These are phyloP conservation scores for Trichaptum fuscoviolaceum DNA, from an alignment of 768 basidiomycete genomes.

Conservation along the genomic window DNA sequence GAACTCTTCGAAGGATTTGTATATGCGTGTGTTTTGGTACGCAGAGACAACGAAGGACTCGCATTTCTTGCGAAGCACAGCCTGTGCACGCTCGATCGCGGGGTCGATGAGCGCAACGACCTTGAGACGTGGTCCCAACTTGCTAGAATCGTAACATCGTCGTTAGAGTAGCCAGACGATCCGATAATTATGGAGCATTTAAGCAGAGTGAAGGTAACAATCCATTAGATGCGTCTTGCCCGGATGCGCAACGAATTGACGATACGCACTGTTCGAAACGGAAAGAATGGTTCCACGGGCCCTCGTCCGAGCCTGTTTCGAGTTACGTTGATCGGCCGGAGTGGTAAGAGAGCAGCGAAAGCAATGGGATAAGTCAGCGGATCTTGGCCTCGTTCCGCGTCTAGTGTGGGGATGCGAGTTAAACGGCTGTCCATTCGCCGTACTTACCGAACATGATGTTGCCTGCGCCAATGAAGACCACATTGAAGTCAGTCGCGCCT, in stretches of 20 bases:
- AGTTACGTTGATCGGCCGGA: slow-evolving; percentile 7
- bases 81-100: slow-evolving; percentile 69
- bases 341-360: background rate
- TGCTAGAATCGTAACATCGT: slow-evolving; percentile 38
- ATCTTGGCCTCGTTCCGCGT: slow-evolving; percentile 1
- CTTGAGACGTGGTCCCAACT: slow-evolving; percentile 93
- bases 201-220: background rate
- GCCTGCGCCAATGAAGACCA: slow-evolving; percentile 92
- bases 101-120: slow-evolving; percentile 95
- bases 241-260: slow-evolving; percentile 1
- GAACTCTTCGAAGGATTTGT: slow-evolving; percentile 83
- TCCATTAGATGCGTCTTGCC: background rate
- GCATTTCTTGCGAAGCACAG: slow-evolving; percentile 84
- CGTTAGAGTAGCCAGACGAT: background rate
- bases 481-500: slow-evolving; percentile 78
- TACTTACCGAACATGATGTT: slow-evolving; percentile 93
- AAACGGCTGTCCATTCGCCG: background rate
- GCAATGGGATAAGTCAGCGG: background rate
- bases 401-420: background rate
- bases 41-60: slow-evolving; percentile 91
- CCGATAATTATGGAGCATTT: background rate
- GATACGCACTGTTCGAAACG: slow-evolving; percentile 75
- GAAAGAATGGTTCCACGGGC: slow-evolving; percentile 92
- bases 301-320: slow-evolving; percentile 70
- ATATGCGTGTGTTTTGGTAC: slow-evolving; percentile 83